phyloP scores from a whole-genome alignment of 1,284 basidiomycete species.

The Lentinus polychrous region DNA sequence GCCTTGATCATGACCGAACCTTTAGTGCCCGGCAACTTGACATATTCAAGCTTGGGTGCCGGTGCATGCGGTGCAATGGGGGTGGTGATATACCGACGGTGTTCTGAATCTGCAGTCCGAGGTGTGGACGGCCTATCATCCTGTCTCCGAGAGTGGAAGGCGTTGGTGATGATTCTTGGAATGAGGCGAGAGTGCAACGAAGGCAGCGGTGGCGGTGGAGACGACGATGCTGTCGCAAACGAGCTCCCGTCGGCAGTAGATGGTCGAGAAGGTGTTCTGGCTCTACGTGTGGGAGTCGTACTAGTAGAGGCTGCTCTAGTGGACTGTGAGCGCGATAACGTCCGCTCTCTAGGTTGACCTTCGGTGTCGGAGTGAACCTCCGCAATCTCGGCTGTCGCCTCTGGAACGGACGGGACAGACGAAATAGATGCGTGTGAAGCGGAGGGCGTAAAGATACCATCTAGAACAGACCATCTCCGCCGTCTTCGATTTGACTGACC shows the following conservation, averaged over 20 bases:
- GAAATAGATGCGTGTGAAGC: conserved; percentile 17
- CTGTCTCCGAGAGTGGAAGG: conserved; percentile 50
- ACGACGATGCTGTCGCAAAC: conserved; percentile 22
- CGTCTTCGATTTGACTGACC: conserved; percentile 31
- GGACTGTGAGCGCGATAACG: conserved; percentile 22
- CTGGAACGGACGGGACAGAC: conserved; percentile 19
- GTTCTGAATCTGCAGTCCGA: conserved; percentile 15
- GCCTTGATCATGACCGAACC: conserved; percentile 75
- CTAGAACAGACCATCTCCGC: conserved; percentile 51
- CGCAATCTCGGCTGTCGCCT: conserved; percentile 14
- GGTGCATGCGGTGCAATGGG: conserved; percentile 39
- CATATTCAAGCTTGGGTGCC: conserved; percentile 82
- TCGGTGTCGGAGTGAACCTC: conserved; percentile 17
- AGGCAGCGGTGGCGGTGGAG: conserved; percentile 23
- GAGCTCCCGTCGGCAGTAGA: conserved; percentile 20
- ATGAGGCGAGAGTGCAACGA: conserved; percentile 50
- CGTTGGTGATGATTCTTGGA: conserved; percentile 62
- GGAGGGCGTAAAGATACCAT: conserved; percentile 31
- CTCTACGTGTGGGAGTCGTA: conserved; percentile 11
- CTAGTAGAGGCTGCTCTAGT: conserved; percentile 14
- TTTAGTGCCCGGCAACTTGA: conserved; percentile 86
- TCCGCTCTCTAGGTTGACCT: conserved; percentile 15
- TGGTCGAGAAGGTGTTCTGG: conserved; percentile 13
- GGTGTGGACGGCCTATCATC: conserved; percentile 44
- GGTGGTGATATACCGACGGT: conserved; percentile 12